These are phyloP conservation scores for Xylaria acuta DNA, from an alignment of 495 filamentous ascomycete genomes.

Conservation along the genomic window DNA sequence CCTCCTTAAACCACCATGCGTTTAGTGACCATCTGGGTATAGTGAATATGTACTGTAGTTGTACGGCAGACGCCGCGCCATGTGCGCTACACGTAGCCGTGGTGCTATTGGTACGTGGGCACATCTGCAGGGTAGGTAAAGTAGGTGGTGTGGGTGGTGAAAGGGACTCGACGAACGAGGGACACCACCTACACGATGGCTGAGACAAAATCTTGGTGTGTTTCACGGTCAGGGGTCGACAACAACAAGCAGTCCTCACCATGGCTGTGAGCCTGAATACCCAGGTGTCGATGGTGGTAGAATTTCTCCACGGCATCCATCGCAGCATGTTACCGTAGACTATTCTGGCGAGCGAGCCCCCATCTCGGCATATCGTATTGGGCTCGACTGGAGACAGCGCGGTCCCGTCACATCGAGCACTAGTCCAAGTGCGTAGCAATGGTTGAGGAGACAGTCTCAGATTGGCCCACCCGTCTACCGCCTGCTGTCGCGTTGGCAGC, in stretches of 20 bases:
- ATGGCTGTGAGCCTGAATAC: slow-evolving; percentile 7
- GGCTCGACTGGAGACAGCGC: not conserved
- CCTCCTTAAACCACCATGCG: slow-evolving; percentile 11
- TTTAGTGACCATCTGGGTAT: slow-evolving; percentile 9
- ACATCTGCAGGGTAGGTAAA: not conserved
- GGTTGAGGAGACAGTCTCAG: slow-evolving; percentile 13
- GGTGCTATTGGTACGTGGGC: slow-evolving; percentile 16
- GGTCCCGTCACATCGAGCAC: slow-evolving; percentile 2
- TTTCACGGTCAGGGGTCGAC: slow-evolving; percentile 14
- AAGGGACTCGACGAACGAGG: slow-evolving; percentile 19
- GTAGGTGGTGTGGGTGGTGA: slow-evolving; percentile 6
- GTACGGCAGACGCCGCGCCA: slow-evolving; percentile 24
- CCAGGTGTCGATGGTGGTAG: slow-evolving; percentile 11
- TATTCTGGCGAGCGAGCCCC: slow-evolving; percentile 14
- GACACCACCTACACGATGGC: slow-evolving; percentile 11
- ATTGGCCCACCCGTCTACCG: slow-evolving; percentile 8
- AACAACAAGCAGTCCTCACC: not conserved
- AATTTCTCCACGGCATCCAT: slow-evolving; percentile 5
- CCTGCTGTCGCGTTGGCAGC: slow-evolving; percentile 11
- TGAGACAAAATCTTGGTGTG: slow-evolving; percentile 21
- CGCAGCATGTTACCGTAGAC: not conserved
- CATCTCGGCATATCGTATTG: slow-evolving; percentile 3
- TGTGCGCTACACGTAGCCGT: slow-evolving; percentile 16
- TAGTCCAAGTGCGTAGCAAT: not conserved
- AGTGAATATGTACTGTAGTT: slow-evolving; percentile 14